These are phyloP conservation scores for Phaeolepiota aurea DNA, from an alignment of 768 basidiomycete species.

Conservation along the genomic window DNA sequence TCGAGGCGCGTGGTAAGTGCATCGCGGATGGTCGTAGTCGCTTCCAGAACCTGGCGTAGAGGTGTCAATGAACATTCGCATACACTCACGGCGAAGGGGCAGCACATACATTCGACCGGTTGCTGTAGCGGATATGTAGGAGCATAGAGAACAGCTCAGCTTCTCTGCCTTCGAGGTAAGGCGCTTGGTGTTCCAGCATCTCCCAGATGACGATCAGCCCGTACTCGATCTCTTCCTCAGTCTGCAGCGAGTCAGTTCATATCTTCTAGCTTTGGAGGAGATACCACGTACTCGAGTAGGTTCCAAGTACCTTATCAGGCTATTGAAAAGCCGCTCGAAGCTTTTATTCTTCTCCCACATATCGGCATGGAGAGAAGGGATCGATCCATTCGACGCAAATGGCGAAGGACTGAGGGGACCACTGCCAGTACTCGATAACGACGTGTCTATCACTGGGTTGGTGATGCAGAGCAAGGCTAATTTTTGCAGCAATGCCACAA, in stretches of 20 bases:
- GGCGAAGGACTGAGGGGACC: constrained; percentile 53
- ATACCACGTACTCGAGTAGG: constrained; percentile 45
- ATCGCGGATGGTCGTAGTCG: constrained; percentile 76
- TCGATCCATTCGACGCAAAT: constrained; percentile 29
- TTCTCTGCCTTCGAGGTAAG: constrained; percentile 73
- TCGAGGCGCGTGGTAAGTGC: constrained; percentile 63
- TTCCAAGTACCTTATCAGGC: constrained; percentile 55
- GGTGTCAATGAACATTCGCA: constrained; percentile 5
- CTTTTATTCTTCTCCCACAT: constrained; percentile 68
- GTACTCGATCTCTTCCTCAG: constrained; percentile 61
- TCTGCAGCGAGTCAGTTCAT: constrained; percentile 30
- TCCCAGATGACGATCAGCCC: constrained; percentile 82
- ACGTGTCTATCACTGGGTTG: no score
- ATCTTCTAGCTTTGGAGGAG: constrained; percentile 2
- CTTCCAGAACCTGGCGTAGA: constrained; percentile 61
- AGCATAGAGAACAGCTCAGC: constrained; percentile 66
- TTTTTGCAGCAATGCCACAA: constrained; percentile 61
- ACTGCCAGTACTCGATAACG: constrained; percentile 43
- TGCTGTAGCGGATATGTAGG: constrained; percentile 66
- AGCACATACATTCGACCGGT: constrained; percentile 54
- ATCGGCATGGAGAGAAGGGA: constrained; percentile 39
- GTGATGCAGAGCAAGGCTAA: constrained; percentile 59
- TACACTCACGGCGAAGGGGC: not conserved
- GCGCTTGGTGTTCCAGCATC: constrained; percentile 65
- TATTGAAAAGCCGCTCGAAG: constrained; percentile 64